Conservation (phyloP, 352 stramenopile genomes). For the Paralagenidium karlingii region DNA sequence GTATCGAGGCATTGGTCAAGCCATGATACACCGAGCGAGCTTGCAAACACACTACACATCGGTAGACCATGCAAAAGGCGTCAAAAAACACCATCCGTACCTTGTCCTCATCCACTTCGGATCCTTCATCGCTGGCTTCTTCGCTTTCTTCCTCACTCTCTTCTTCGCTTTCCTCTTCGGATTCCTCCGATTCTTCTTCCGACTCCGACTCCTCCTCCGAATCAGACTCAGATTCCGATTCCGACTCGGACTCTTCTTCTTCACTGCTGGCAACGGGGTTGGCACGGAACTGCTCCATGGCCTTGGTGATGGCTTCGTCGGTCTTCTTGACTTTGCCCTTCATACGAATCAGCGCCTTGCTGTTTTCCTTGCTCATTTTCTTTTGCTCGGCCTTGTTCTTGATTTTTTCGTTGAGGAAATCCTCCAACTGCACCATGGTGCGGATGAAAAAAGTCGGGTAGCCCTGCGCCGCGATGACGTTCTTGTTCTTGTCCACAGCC, state of each 20-base stretch:
- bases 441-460: constrained; percentile 89
- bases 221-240: constrained; percentile 17
- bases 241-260: constrained; percentile 14
- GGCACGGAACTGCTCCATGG: constrained; percentile 86
- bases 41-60: constrained; percentile 9
- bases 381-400: constrained; percentile 96
- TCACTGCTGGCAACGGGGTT: constrained; percentile 80
- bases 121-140: constrained; percentile 11
- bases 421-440: constrained; percentile 89
- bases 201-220: constrained; percentile 13
- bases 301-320: constrained; percentile 82
- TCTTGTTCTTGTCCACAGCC: constrained; percentile 84
- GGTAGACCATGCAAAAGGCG: constrained; percentile 5
- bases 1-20: background rate
- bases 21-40: constrained; percentile 1
- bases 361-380: constrained; percentile 95
- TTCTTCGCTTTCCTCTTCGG: constrained; percentile 15
- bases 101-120: constrained; percentile 10
- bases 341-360: constrained; percentile 94
- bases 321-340: constrained; percentile 96
- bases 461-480: constrained; percentile 71
- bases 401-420: constrained; percentile 83
- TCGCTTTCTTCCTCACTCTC: constrained; percentile 17
- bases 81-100: constrained; percentile 4
- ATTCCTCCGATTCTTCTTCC: constrained; percentile 13